phyloP scores from a whole-genome alignment of 352 stramenopile genomes.

The Peronospora farinosa region DNA sequence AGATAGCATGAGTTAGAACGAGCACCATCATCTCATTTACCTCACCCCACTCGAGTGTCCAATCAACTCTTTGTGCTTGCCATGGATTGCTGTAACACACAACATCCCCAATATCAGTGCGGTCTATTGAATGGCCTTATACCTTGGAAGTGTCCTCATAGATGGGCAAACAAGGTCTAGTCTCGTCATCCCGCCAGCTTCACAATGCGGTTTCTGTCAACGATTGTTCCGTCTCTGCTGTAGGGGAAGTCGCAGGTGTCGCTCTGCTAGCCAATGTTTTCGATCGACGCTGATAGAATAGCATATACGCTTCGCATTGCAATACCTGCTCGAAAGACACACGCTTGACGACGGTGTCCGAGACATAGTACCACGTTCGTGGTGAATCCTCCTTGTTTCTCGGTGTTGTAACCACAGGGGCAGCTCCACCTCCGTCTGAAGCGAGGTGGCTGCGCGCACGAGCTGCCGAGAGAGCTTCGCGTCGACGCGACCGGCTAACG shows the following conservation, averaged over 20 bases:
- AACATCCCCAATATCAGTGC: constrained; percentile 14
- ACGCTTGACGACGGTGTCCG: constrained; percentile 54
- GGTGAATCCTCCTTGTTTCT: constrained; percentile 18
- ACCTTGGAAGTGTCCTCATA: constrained; percentile 24
- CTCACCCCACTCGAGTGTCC: constrained; percentile 1
- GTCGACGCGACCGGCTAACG: constrained; percentile 49
- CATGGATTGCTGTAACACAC: constrained; percentile 6
- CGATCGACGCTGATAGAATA: constrained; percentile 55
- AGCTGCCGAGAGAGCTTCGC: constrained; percentile 20
- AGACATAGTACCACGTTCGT: constrained; percentile 64
- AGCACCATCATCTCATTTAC: background rate
- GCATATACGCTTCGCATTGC: constrained; percentile 72
- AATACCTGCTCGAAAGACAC: constrained; percentile 61
- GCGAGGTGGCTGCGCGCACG: constrained; percentile 21
- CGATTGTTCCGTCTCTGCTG: constrained; percentile 15
- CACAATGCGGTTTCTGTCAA: constrained; percentile 20
- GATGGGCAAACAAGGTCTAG: constrained; percentile 17
- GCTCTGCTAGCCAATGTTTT: constrained; percentile 12
- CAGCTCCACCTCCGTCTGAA: constrained; percentile 15
- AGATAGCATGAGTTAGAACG: constrained; percentile 9
- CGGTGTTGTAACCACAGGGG: constrained; percentile 14
- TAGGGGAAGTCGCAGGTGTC: constrained; percentile 16
- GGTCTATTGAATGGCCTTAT: constrained; percentile 33
- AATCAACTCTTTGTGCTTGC: background rate
- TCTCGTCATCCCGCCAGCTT: constrained; percentile 15